Conservation (phyloP, 2,329 filamentous ascomycete species). For the Penicillium sp. region DNA sequence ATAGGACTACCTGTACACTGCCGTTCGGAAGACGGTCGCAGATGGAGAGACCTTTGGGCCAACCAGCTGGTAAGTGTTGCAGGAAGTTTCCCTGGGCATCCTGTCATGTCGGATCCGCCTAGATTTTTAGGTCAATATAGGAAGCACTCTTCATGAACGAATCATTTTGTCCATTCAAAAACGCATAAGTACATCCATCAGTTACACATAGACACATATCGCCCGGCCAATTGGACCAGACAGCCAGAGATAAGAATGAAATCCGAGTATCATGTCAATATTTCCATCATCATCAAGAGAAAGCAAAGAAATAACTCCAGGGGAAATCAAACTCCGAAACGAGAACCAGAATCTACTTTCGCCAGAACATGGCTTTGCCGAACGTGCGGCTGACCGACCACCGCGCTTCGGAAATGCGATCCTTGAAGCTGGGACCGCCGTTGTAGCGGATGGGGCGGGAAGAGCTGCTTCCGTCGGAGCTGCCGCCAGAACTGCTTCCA, state of each 20-base stretch:
- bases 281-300: constrained; percentile 22
- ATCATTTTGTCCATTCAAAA: background rate
- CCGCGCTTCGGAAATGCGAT: constrained; percentile 35
- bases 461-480: constrained; percentile 18
- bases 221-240: constrained; percentile 3
- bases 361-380: constrained; percentile 43
- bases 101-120: background rate
- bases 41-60: constrained; percentile 17
- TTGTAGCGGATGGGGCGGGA: constrained; percentile 30
- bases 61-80: constrained; percentile 10
- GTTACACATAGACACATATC: constrained; percentile 15
- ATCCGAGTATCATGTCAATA: constrained; percentile 17
- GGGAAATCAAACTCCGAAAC: constrained; percentile 4
- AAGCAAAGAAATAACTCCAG: constrained; percentile 5
- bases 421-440: constrained; percentile 34
- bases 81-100: background rate
- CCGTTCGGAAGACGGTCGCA: constrained; percentile 16
- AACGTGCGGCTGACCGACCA: constrained; percentile 35
- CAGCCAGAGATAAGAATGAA: constrained; percentile 7
- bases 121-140: background rate
- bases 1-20: constrained; percentile 15
- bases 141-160: background rate
- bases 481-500: constrained; percentile 20
- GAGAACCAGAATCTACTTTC: constrained; percentile 26
- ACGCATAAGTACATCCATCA: constrained; percentile 18